A percentile compares a stretch with the other conserved stretches of the same genome.
phyloP scores from a whole-genome alignment of 2,329 filamentous ascomycete species.

The Magnaporthiopsis rhizophila region DNA sequence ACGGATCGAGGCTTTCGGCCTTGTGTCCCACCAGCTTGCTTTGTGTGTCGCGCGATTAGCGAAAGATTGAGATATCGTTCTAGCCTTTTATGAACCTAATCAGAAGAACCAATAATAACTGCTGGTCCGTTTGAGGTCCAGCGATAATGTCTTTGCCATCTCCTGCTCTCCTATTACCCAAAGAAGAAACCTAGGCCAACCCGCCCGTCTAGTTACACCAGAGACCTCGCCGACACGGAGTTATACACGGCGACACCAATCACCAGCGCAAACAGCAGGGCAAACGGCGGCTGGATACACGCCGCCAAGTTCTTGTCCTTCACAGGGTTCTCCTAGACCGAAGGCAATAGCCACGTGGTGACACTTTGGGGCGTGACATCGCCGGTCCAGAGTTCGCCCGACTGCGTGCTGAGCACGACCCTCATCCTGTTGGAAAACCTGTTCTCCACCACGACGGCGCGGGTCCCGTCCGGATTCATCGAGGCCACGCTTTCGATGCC shows the following conservation, averaged over 20 bases:
- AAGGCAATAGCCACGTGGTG: constrained; percentile 31
- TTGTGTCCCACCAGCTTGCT: not conserved
- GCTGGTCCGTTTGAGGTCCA: not conserved
- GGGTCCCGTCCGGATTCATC: constrained; percentile 36
- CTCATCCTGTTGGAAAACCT: constrained; percentile 36
- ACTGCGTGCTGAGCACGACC: constrained; percentile 25
- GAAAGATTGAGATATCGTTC: not conserved
- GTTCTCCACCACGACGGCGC: constrained; percentile 39
- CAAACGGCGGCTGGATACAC: not conserved
- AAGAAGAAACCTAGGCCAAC: not conserved
- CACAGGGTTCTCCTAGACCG: constrained; percentile 26
- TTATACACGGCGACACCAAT: not conserved
- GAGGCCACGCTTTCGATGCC: constrained; percentile 37
- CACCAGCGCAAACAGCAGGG: not conserved
- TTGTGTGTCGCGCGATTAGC: not conserved
- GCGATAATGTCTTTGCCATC: not conserved
- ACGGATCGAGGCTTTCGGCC: not conserved
- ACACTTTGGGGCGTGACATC: constrained; percentile 25
- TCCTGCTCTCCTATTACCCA: not conserved
- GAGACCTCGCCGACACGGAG: not conserved
- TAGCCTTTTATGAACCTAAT: not conserved
- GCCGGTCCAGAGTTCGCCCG: constrained; percentile 30
- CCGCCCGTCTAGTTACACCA: not conserved
- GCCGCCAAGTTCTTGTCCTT: constrained; percentile 21
- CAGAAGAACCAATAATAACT: not conserved